Percentiles rank a stretch among this genome's conserved stretches.
Conservation (phyloP, 2,329 filamentous ascomycete genomes). For the Elsinoe perseae region DNA sequence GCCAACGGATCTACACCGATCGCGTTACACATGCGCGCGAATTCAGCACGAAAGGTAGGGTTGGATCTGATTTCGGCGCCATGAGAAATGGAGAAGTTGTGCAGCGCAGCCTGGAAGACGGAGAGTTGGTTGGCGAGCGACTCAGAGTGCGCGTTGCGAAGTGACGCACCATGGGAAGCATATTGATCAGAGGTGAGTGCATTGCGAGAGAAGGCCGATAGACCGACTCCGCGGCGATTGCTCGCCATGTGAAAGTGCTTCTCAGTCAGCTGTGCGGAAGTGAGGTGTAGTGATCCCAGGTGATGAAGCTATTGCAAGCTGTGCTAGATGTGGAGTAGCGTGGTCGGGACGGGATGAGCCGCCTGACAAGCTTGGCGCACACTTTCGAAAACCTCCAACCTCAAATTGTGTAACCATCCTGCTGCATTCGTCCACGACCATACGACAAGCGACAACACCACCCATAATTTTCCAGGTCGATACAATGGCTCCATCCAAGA, state of each 20-base stretch:
- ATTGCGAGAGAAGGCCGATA: slow-evolving; percentile 81
- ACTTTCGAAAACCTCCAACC: slow-evolving; percentile 16
- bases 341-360: not conserved
- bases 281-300: not conserved
- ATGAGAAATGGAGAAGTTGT: slow-evolving; percentile 92
- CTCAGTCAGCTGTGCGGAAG: not conserved
- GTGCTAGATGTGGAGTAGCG: slow-evolving; percentile 1
- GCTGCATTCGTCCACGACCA: slow-evolving; percentile 5
- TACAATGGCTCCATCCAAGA: slow-evolving; percentile 46
- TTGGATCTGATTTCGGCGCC: slow-evolving; percentile 93
- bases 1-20: slow-evolving; percentile 94
- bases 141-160: slow-evolving; percentile 76
- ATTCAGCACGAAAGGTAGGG: slow-evolving; percentile 89
- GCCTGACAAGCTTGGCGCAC: slow-evolving; percentile 8
- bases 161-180: slow-evolving; percentile 76
- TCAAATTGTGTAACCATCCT: slow-evolving; percentile 17
- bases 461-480: slow-evolving; percentile 30
- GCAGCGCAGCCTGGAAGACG: slow-evolving; percentile 89
- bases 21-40: slow-evolving; percentile 95
- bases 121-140: slow-evolving; percentile 88
- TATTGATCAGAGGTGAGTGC: slow-evolving; percentile 82
- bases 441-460: slow-evolving; percentile 20
- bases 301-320: not conserved
- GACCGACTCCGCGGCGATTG: slow-evolving; percentile 71
- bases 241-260: slow-evolving; percentile 33